Base-by-base conservation (phyloP, 2,329 filamentous ascomycete species). In the Aspergillus fumigatus region DNA sequence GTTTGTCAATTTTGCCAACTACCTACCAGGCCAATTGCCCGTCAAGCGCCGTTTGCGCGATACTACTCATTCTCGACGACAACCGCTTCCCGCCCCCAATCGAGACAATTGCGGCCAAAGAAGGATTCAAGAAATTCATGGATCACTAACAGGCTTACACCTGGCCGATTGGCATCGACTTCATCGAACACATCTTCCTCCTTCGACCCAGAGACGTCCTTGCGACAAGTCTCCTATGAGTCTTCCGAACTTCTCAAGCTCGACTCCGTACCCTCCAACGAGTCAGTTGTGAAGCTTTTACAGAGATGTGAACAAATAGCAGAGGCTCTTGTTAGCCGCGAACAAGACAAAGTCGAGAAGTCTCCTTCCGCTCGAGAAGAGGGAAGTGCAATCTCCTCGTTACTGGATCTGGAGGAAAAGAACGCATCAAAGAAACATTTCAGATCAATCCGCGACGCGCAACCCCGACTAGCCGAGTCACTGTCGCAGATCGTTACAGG, bases 401-500 rank as follows among this genome's bases (percentile, higher is more conserved):
- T 78, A 17, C 64, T 77, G 8, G 69, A 75, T 48, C 67, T 77
- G 17, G 71, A 76, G 48, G 73, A 77, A 58, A 74, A 72, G 51
- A 66, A 67, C 48, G 55, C 61, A 48, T 56, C 65, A 21, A 65
- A 64, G 29, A 65, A 62, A 48, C 60, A 55, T 56, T 51, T 60
- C 52, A 66, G 64, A 51, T 59, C 62, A 50, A 56, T 69, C 7
- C 62, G 68, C 17, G 66, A 67, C 27, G 67, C 73, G 23, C 71
- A 72, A 47, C 59, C 67, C 19, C 73, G 70, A 54, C 67, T 74
- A 4, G 72, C 77, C 26, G 73, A 74, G 21, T 70, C 75, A 38
- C 74, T 87, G 58, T 82, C 81, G 11, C 71, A 75, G 23, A 73
- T 81, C 14, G 85, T 88, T n/a, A 88, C 89, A 70, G 78, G 82